Percentiles rank a stretch among this genome's conserved stretches.
These are phyloP conservation scores for Quercus agrifolia DNA, from an alignment of 306 rosid genomes.

Conservation along the genomic window DNA sequence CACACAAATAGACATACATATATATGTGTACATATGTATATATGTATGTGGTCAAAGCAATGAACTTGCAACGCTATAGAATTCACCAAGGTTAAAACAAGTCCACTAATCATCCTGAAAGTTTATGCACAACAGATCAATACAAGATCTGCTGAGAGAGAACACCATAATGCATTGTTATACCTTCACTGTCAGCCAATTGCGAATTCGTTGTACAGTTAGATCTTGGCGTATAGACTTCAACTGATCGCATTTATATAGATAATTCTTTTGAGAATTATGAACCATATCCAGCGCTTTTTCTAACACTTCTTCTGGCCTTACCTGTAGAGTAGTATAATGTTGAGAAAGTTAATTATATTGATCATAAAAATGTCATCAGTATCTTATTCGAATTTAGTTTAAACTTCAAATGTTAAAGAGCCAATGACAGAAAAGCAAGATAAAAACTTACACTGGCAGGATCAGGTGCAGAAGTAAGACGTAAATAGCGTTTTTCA, in stretches of 20 bases:
- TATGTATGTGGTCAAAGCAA: neutral
- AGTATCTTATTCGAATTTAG: neutral
- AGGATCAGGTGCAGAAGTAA: conserved; percentile 98
- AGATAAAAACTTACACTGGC: conserved; percentile 53
- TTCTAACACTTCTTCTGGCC: conserved; percentile 98
- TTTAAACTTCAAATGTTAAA: neutral
- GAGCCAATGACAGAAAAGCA: neutral
- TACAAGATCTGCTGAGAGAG: neutral
- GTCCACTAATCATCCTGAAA: neutral
- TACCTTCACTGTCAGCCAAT: conserved; percentile 93
- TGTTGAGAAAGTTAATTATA: conserved; percentile 2
- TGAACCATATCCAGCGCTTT: conserved; percentile 84
- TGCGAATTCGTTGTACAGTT: conserved; percentile 87
- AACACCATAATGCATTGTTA: conserved; percentile 21
- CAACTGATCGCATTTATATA: conserved; percentile 90
- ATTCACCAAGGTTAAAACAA: neutral
- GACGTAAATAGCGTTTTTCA: conserved; percentile 94
- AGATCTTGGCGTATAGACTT: conserved; percentile 99
- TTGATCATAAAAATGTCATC: neutral
- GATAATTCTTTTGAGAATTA: conserved; percentile 86
- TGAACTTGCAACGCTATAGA: neutral
- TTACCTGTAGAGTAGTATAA: conserved; percentile 55
- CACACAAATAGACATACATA: neutral
- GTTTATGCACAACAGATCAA: neutral
- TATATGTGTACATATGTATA: too few species aligned